Conservation (phyloP, 305 asterid species). For the Rubia tinctorum region DNA sequence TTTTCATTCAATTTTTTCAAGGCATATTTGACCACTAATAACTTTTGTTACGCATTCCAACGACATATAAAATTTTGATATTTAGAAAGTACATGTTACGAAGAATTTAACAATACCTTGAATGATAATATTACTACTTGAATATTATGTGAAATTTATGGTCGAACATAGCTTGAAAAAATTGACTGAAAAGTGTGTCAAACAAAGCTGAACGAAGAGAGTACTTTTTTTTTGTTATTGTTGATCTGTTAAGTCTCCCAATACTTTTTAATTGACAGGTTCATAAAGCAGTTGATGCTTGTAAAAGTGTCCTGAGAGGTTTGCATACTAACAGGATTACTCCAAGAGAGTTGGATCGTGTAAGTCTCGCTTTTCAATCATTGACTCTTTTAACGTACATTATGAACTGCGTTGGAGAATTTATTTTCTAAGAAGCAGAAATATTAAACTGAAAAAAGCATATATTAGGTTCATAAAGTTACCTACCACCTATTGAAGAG, state of each 20-base stretch:
- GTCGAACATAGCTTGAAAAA: too few species aligned
- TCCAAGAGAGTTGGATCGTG: constrained; percentile 96
- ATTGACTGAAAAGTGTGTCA: too few species aligned
- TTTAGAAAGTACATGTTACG: too few species aligned
- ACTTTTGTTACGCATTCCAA: too few species aligned
- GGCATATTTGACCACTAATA: too few species aligned
- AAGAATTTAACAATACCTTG: too few species aligned
- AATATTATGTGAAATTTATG: too few species aligned
- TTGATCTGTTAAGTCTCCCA: constrained; percentile 19
- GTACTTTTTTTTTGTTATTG: not conserved
- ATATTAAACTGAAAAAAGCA: not conserved
- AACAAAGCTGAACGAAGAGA: too few species aligned
- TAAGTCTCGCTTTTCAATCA: constrained; percentile 37
- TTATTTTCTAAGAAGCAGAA: not conserved
- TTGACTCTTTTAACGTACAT: not conserved
- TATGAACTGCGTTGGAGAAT: not conserved
- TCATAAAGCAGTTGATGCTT: constrained; percentile 99
- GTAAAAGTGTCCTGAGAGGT: constrained; percentile 96
- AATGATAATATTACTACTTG: too few species aligned
- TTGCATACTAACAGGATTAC: constrained; percentile 69
- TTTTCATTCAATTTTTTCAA: too few species aligned
- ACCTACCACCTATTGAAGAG: not conserved
- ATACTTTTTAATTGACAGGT: constrained; percentile 48
- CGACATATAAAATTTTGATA: too few species aligned
- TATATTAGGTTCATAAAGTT: not conserved